Evolutionary conservation across 2,329 filamentous ascomycete genomes (phyloP), one percentile per base, ranked within the genome.

Genomic region (Kalmusia sp.): DNA sequence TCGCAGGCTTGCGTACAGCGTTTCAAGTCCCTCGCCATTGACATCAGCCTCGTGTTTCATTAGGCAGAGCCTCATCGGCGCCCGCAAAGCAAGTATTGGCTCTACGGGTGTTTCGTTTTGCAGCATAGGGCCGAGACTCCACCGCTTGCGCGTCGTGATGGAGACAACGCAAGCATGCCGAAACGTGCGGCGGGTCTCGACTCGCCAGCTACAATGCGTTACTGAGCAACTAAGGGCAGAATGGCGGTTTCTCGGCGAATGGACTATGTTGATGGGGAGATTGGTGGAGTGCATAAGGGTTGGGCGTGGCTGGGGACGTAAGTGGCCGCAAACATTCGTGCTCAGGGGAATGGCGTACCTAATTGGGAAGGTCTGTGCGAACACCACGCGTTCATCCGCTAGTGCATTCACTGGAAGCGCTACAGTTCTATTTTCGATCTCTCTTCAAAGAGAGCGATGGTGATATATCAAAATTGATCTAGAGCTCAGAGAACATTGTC

Each of bases 1-100:
- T 11, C 19, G 11, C 21, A 27, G 17, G 45, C 15, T 21, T 30
- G 19, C 34, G 33, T 17, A 48, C n/a, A 21, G 7, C 7, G 45
- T 37, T 28, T 38, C 45, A 28, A 27, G 33, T 17, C 12, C 12
- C 12, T 19, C 21, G 19, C 33, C 24, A 33, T 24, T 28, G 45
- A 25, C 45, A 24, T 38, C 24, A 31, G 31, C 15, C 45, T 5
- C 12, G 11, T 38, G 45, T 48, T 48, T 48, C 45, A 38, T 38
- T 7, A n/a, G 6, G 7, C 17, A 48, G 45, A 38, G 45, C 27
- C 28, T 22, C 28, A 46, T 14, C 22, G 43, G 15, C 6, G 15
- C 21, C 5, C 19, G 8, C 8, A 31, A 21, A 19, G 17, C 11
- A 19, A 46, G 9, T n/a, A 46, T 46, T 46, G 43, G 43, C 43